A percentile compares a stretch with the other conserved stretches of the same genome.
Conservation (phyloP, 2,329 filamentous ascomycete species). For the Zelopaecilomyces penicillatus region DNA sequence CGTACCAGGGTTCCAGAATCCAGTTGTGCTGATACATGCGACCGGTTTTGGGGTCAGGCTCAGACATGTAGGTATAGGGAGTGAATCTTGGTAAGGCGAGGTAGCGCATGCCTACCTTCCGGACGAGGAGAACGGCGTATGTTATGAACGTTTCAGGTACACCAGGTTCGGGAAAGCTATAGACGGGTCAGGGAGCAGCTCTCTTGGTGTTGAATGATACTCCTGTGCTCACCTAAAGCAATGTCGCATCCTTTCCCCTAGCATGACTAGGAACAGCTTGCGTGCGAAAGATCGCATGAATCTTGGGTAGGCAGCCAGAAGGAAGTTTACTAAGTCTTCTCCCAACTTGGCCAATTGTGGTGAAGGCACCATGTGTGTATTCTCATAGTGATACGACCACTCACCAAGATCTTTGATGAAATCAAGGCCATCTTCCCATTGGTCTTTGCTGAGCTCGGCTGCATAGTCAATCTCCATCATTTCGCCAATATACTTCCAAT, state of each 20-base stretch:
- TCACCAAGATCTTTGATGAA: conserved; percentile 39
- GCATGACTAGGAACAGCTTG: conserved; percentile 47
- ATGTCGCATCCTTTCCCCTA: conserved; percentile 55
- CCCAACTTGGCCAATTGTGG: conserved; percentile 43
- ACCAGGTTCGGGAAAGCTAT: conserved; percentile 36
- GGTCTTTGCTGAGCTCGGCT: conserved; percentile 24
- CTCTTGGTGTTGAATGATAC: too few relatives aligned
- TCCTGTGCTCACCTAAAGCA: conserved; percentile 50
- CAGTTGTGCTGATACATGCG: conserved; percentile 43
- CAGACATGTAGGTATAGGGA: conserved; percentile 30
- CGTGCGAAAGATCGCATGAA: conserved; percentile 37
- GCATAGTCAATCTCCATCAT: conserved; percentile 55
- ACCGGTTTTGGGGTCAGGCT: conserved; percentile 44
- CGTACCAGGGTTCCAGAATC: conserved; percentile 58
- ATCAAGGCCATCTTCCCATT: conserved; percentile 43
- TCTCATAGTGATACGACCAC: conserved; percentile 52
- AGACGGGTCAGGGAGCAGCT: not conserved
- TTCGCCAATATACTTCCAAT: conserved; percentile 67
- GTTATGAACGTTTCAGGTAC: conserved; percentile 30
- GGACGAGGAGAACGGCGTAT: conserved; percentile 38
- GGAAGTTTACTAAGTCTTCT: conserved; percentile 49
- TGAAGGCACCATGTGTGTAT: conserved; percentile 46
- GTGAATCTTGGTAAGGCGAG: conserved; percentile 50
- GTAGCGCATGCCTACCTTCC: conserved; percentile 49
- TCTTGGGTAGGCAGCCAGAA: conserved; percentile 47